A percentile compares a stretch with the other conserved stretches of the same genome.
phyloP scores from a whole-genome alignment of 148 eudicot genomes.

The Rhododendron simsii region DNA sequence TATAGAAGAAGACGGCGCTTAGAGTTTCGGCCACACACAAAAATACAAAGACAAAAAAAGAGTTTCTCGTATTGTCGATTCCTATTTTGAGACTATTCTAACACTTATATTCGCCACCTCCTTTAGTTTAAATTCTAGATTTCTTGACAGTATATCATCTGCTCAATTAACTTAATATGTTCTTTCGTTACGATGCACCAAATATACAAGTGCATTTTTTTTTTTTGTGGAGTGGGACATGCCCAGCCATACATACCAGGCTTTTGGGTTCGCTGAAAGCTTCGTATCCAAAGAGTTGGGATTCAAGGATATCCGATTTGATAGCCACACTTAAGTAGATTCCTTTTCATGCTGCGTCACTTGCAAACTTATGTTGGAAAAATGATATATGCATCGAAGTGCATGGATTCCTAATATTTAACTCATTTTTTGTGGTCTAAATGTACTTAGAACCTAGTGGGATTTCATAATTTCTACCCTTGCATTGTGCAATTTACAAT shows the following conservation, averaged over 20 bases:
- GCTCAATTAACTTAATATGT: background rate
- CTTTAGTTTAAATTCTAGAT: background rate
- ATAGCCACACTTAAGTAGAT: background rate
- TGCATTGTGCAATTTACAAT: background rate
- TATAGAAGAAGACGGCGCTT: background rate
- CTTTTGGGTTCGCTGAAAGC: background rate
- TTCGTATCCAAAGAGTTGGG: background rate
- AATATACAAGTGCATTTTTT: background rate
- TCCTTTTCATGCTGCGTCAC: background rate
- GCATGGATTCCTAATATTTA: background rate
- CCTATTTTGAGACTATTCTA: background rate
- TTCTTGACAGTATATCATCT: background rate
- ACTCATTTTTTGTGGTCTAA: background rate
- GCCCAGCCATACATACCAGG: background rate
- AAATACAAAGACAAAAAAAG: too few relatives aligned
- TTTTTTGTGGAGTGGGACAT: background rate
- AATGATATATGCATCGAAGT: background rate
- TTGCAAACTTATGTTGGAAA: background rate
- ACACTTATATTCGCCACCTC: background rate
- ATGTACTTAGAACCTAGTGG: background rate
- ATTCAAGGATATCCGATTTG: background rate
- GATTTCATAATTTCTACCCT: background rate
- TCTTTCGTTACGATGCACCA: background rate
- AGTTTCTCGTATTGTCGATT: background rate
- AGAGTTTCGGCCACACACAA: too few relatives aligned